These are phyloP conservation scores for Vigna mungo DNA, from an alignment of 306 rosid species.

Conservation along the genomic window DNA sequence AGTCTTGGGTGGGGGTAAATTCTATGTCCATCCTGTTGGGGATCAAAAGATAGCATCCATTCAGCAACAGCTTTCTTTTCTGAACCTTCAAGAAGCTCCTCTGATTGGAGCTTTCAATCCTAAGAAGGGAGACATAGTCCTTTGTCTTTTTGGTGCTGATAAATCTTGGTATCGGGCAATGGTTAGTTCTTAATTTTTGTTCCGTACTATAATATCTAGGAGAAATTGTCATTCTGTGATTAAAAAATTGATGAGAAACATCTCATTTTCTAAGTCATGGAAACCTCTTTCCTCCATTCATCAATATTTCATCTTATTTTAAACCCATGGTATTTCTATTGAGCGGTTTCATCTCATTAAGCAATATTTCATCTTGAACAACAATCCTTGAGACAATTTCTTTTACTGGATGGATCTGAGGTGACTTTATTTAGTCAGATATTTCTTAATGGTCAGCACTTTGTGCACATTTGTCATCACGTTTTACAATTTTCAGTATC, in stretches of 20 bases:
- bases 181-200: constrained; percentile 58
- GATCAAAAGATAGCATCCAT: constrained; percentile 73
- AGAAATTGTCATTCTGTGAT: not conserved
- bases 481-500: not conserved
- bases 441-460: not conserved
- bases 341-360: constrained; percentile 12
- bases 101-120: constrained; percentile 83
- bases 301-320: not conserved
- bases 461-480: not conserved
- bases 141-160: constrained; percentile 74
- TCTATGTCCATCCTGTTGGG: constrained; percentile 76
- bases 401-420: not conserved
- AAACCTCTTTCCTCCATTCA: constrained; percentile 20
- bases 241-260: not conserved
- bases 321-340: not conserved
- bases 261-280: not conserved
- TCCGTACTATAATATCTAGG: not conserved
- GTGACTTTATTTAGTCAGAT: constrained; percentile 1
- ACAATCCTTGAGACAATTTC: not conserved
- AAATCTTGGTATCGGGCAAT: constrained; percentile 87
- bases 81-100: constrained; percentile 88
- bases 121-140: constrained; percentile 82
- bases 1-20: constrained; percentile 80
- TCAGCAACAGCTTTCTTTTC: constrained; percentile 75
- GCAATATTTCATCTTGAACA: not conserved